Conservation (phyloP, 1,284 basidiomycete species). For the Nidula niveotomentosa region DNA sequence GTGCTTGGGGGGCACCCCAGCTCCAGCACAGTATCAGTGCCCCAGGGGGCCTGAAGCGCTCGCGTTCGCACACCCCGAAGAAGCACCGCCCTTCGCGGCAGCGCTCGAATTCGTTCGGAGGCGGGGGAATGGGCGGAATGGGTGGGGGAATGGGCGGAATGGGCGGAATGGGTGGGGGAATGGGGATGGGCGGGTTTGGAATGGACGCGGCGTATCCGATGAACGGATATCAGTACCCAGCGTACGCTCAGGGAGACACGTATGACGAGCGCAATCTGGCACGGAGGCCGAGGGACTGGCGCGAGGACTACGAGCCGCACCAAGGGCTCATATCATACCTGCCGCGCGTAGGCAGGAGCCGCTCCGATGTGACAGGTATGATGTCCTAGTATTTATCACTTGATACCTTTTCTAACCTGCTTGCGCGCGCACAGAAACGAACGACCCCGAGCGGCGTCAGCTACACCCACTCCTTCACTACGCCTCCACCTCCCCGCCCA, state of each 20-base stretch:
- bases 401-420: background rate
- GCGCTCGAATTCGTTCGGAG: no score
- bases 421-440: conserved; percentile 7
- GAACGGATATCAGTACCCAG: no score
- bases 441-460: conserved; percentile 2
- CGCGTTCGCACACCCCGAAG: no score
- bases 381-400: background rate
- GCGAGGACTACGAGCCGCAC: conserved; percentile 12
- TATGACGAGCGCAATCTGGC: conserved; percentile 9
- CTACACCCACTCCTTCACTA: conserved; percentile 10
- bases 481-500: conserved; percentile 4
- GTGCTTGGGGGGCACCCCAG: no score
- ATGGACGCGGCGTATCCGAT: no score
- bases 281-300: conserved; percentile 14
- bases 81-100: no score
- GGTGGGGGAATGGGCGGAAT: no score
- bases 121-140: no score
- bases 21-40: no score
- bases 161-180: no score
- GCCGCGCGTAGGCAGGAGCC: conserved; percentile 4
- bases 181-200: no score
- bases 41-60: no score
- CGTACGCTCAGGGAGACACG: background rate
- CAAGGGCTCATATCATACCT: background rate
- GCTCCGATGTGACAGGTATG: conserved; percentile 8